Conservation (phyloP, 306 rosid species). For the Ormosia emarginata region DNA sequence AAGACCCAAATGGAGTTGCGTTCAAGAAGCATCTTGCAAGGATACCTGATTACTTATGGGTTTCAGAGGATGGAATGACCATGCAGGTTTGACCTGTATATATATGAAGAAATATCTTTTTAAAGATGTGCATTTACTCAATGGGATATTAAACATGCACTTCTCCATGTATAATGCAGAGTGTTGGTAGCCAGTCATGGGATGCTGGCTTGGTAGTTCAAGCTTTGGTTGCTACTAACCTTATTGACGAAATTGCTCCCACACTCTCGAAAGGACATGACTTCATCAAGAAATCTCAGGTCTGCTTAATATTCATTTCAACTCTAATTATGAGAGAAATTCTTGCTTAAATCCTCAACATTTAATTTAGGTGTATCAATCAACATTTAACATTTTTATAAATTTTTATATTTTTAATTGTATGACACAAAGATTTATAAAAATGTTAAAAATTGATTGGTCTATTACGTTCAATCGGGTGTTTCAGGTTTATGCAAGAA, state of each 20-base stretch:
- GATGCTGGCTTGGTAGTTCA: conserved; percentile 62
- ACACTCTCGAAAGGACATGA: conserved; percentile 54
- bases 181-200: conserved; percentile 74
- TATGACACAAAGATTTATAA: too few relatives aligned
- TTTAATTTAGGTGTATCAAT: too few relatives aligned
- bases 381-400: too few relatives aligned
- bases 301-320: neutral
- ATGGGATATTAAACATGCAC: too few relatives aligned
- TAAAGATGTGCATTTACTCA: too few relatives aligned
- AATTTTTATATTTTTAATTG: too few relatives aligned
- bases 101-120: too few relatives aligned
- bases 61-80: conserved; percentile 77
- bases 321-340: too few relatives aligned
- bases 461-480: too few relatives aligned
- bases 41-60: conserved; percentile 65
- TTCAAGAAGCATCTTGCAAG: conserved; percentile 73
- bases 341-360: too few relatives aligned
- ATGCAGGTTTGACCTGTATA: conserved; percentile 38
- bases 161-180: conserved; percentile 17
- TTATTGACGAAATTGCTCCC: conserved; percentile 45
- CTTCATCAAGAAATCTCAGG: conserved; percentile 71
- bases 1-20: conserved; percentile 72
- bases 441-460: too few relatives aligned
- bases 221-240: conserved; percentile 56
- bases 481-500: too few relatives aligned